Evolutionary conservation across 768 basidiomycete genomes (phyloP).

Genomic region (Amyloporia xantha): DNA sequence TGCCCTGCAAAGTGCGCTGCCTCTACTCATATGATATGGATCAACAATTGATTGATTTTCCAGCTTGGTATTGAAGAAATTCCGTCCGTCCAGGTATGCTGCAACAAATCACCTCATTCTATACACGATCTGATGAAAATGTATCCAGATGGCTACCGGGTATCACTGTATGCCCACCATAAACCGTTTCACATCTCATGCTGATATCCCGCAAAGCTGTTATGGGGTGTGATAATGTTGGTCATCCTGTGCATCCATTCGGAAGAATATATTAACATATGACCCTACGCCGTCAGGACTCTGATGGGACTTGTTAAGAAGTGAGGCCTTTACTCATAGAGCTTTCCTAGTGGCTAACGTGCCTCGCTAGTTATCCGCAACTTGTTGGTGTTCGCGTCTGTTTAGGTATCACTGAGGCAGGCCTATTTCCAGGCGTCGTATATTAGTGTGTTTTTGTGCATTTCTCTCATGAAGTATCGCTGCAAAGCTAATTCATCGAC

Average conservation of each 20-base stretch:
- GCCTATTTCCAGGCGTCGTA: conserved; percentile 65
- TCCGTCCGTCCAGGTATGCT: conserved; percentile 58
- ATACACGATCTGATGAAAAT: too few relatives aligned
- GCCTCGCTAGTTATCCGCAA: conserved; percentile 46
- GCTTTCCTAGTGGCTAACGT: neutral
- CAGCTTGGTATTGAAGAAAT: conserved; percentile 48
- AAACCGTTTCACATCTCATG: neutral
- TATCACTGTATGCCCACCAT: conserved; percentile 41
- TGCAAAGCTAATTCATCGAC: neutral
- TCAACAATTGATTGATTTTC: neutral
- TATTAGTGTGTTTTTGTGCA: conserved; percentile 48
- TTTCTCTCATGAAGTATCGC: neutral
- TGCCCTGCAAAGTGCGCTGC: conserved; percentile 59
- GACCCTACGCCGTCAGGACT: conserved; percentile 33
- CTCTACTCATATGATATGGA: neutral
- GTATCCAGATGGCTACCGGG: conserved; percentile 63
- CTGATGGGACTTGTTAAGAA: conserved; percentile 64
- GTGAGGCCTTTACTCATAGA: conserved; percentile 25
- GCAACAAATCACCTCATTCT: too few relatives aligned
- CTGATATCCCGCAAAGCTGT: conserved; percentile 36
- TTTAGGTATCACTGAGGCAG: conserved; percentile 63
- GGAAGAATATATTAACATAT: neutral
- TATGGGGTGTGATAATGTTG: conserved; percentile 62
- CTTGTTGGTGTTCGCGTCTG: conserved; percentile 51
- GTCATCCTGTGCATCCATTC: conserved; percentile 7